A percentile compares a stretch with the other conserved stretches of the same genome.
Evolutionary conservation across 306 rosid species (phyloP).

Genomic region (Casuarina glauca): DNA sequence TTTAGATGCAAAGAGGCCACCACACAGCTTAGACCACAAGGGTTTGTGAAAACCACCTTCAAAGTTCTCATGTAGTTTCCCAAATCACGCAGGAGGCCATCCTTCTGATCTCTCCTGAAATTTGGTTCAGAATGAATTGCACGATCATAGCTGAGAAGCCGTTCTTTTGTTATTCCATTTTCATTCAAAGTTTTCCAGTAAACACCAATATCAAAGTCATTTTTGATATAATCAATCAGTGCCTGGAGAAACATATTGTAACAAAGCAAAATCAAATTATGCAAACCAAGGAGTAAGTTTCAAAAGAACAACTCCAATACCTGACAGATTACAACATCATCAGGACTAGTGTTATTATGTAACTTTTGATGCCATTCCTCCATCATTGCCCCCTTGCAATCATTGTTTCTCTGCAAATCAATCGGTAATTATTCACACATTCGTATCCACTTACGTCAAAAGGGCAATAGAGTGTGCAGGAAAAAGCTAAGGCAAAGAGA

Average conservation of each 20-base stretch:
- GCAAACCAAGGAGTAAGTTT: constrained; percentile 22
- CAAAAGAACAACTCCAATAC: constrained; percentile 45
- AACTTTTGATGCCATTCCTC: constrained; percentile 99
- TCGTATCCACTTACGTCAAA: constrained; percentile 27
- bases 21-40: constrained; percentile 17
- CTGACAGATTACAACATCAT: constrained; percentile 97
- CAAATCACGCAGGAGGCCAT: constrained; percentile 81
- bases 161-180: constrained; percentile 95
- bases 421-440: constrained; percentile 23
- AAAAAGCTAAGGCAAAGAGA: constrained; percentile 10
- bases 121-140: constrained; percentile 86
- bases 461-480: constrained; percentile 20
- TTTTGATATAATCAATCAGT: constrained; percentile 69
- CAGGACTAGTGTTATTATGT: constrained; percentile 98
- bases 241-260: constrained; percentile 58
- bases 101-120: constrained; percentile 79
- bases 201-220: constrained; percentile 70
- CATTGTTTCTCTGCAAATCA: constrained; percentile 69
- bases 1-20: background rate
- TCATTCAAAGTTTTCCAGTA: constrained; percentile 93
- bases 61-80: constrained; percentile 87
- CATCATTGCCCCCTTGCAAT: constrained; percentile 92
- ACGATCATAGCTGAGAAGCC: constrained; percentile 94
- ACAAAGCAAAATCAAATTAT: constrained; percentile 18
- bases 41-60: constrained; percentile 65